Evolutionary conservation across 352 stramenopile species (phyloP).

Genomic region (Pythium folliculosum): DNA sequence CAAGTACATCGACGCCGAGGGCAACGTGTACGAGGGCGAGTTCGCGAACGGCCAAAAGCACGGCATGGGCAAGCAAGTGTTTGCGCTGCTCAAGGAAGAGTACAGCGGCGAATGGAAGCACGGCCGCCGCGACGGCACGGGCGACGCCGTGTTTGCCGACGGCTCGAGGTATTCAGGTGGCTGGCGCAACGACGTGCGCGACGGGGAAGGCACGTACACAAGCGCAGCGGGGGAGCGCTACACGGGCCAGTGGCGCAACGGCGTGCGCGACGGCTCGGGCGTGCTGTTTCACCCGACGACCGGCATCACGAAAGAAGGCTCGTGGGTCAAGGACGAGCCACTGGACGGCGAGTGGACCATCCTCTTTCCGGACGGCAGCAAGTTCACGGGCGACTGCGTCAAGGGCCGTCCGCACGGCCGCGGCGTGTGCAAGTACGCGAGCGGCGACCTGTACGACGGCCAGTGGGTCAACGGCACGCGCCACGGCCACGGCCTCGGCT

Average conservation of each 20-base stretch:
- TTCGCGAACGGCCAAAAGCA: constrained; percentile 76
- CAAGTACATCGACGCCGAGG: constrained; percentile 81
- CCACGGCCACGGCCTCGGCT: constrained; percentile 66
- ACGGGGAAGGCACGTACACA: constrained; percentile 68
- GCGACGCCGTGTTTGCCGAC: constrained; percentile 52
- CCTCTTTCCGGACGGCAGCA: constrained; percentile 70
- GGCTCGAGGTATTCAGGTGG: constrained; percentile 60
- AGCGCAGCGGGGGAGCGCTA: constrained; percentile 62
- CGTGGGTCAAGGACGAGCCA: constrained; percentile 55
- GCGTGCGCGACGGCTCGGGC: constrained; percentile 52
- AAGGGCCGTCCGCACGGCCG: constrained; percentile 63
- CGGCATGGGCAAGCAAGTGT: constrained; percentile 59
- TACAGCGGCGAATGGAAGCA: constrained; percentile 69
- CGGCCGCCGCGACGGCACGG: constrained; percentile 57
- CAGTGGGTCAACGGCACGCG: constrained; percentile 82
- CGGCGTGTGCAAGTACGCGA: constrained; percentile 81
- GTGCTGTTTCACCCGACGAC: constrained; percentile 46
- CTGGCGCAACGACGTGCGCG: constrained; percentile 53
- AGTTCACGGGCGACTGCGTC: constrained; percentile 72
- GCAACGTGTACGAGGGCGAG: constrained; percentile 83
- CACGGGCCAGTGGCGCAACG: constrained; percentile 65
- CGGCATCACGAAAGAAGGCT: constrained; percentile 67
- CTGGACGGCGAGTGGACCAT: constrained; percentile 79
- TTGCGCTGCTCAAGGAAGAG: constrained; percentile 35
- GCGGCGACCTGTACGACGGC: constrained; percentile 83